Conservation (phyloP, 129 eudicot species). For the Glebionis coronaria region DNA sequence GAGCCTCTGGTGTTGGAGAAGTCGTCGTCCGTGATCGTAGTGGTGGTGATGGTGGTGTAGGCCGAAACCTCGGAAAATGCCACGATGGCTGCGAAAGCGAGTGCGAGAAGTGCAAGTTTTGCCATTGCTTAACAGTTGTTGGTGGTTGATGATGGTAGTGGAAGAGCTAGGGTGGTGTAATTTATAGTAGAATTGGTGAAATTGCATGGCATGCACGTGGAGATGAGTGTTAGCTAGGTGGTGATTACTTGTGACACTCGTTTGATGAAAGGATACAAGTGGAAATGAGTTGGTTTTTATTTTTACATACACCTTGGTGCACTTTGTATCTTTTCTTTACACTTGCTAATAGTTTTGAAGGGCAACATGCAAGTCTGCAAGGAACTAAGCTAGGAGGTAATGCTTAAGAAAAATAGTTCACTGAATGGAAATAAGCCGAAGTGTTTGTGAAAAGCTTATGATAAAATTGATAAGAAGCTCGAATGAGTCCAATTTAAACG, state of each 20-base stretch:
- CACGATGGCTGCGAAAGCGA: constrained; percentile 7
- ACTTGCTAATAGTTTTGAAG: no score
- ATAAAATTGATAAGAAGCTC: no score
- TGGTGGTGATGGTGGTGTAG: constrained; percentile 17
- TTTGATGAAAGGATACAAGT: background rate
- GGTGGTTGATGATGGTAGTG: no score
- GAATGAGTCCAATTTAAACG: no score
- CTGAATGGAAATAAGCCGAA: no score
- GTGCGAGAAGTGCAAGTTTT: constrained; percentile 10
- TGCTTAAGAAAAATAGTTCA: no score
- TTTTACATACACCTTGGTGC: no score
- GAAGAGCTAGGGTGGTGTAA: background rate
- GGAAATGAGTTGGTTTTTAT: background rate
- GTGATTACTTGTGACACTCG: background rate
- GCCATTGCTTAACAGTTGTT: background rate
- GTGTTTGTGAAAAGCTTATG: no score
- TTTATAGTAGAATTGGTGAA: background rate
- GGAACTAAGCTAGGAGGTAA: no score
- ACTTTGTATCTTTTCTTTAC: no score
- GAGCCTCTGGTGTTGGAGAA: no score
- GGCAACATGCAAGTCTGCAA: no score
- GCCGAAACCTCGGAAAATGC: constrained; percentile 10
- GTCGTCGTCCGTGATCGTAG: background rate
- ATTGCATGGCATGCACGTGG: constrained; percentile 24
- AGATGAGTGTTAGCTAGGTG: background rate